Conservation (phyloP, 306 rosid genomes). For the Cucumis sativus region Cucumber_9930_V3 NC_026655.2:20215501-20216000, state of each 20-base stretch:
- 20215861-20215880: not conserved
- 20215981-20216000: conserved; percentile 5
- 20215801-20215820: not conserved
- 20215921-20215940: conserved; percentile 8
- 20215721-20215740: conserved; percentile 12
- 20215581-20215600: not conserved
- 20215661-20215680: conserved; percentile 17
- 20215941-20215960: conserved; percentile 7
- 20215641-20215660: conserved; percentile 7
- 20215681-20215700: conserved; percentile 23
- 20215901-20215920: conserved; percentile 10
- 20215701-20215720: conserved; percentile 12
- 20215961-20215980: conserved; percentile 10
- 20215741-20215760: not conserved
- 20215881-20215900: not conserved
- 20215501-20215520: conserved; percentile 16
- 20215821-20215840: not conserved
- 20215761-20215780: not conserved
- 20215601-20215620: not conserved
- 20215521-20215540: not conserved
- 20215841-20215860: not conserved
- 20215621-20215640: conserved; percentile 26
- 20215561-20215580: conserved; percentile 3
- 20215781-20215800: not conserved
- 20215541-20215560: not conserved